Percentiles rank a stretch among this genome's conserved stretches.
These are phyloP conservation scores for Xylariaceae sp. DNA, from an alignment of 2,329 filamentous ascomycete genomes.

Conservation along the genomic window DNA sequence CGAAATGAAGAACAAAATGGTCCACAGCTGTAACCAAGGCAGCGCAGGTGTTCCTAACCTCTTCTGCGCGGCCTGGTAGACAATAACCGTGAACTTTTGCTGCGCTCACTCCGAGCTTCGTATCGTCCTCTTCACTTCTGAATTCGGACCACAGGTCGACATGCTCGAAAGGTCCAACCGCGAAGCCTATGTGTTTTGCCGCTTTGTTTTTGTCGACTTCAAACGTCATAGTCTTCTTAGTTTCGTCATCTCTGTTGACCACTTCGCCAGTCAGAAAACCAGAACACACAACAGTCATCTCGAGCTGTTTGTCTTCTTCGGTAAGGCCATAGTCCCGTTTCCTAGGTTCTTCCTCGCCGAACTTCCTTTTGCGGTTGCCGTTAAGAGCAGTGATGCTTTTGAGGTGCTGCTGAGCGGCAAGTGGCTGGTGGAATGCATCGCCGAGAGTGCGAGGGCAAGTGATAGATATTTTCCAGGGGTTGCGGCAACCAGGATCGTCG, in stretches of 20 bases:
- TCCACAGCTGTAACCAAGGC: conserved; percentile 89
- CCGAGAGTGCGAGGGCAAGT: conserved; percentile 86
- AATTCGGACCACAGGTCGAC: conserved; percentile 86
- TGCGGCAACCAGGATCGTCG: conserved; percentile 81
- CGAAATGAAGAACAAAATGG: conserved; percentile 86
- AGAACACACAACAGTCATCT: conserved; percentile 90
- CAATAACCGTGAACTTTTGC: conserved; percentile 92
- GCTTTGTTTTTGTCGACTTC: conserved; percentile 76
- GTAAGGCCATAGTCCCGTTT: conserved; percentile 52
- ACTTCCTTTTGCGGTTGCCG: conserved; percentile 47
- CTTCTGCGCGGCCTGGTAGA: conserved; percentile 79
- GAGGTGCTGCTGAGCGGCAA: conserved; percentile 48
- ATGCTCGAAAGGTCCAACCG: conserved; percentile 92
- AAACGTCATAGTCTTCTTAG: conserved; percentile 89
- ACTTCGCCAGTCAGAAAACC: conserved; percentile 87
- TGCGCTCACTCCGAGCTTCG: conserved; percentile 86
- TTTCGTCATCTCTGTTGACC: conserved; percentile 75
- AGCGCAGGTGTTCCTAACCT: conserved; percentile 86
- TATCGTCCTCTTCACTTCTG: conserved; percentile 88
- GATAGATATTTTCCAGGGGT: conserved; percentile 87
- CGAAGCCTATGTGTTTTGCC: conserved; percentile 90
- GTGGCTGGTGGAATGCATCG: conserved; percentile 67
- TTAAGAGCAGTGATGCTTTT: conserved; percentile 35
- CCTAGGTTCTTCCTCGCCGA: conserved; percentile 49
- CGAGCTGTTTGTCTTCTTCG: conserved; percentile 84